Conservation (phyloP, 768 basidiomycete genomes). For the Boletus bicolor region DNA sequence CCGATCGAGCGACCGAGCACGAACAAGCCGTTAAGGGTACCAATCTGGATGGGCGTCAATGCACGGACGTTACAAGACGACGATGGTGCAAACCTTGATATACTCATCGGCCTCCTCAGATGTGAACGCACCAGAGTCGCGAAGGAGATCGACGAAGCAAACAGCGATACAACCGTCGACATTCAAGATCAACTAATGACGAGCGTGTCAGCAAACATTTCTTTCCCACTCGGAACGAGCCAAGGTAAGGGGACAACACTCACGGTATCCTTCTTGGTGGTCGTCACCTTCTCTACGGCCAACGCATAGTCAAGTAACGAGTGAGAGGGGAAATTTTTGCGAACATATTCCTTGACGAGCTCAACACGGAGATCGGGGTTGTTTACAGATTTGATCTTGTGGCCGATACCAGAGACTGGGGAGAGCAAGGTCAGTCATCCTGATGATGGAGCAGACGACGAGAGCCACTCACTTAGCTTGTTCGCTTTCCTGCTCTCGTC, state of each 20-base stretch:
- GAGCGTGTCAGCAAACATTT: neutral
- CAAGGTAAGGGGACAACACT: neutral
- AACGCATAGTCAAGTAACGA: slow-evolving; percentile 91
- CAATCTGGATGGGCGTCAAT: slow-evolving; percentile 47
- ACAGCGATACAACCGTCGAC: slow-evolving; percentile 95
- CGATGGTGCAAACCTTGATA: slow-evolving; percentile 56
- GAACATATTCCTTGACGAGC: slow-evolving; percentile 93
- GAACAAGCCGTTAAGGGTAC: slow-evolving; percentile 93
- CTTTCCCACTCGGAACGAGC: neutral
- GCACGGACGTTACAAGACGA: neutral
- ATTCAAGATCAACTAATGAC: slow-evolving; percentile 79
- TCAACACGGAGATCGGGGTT: slow-evolving; percentile 93
- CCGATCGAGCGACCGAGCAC: slow-evolving; percentile 97
- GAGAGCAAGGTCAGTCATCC: slow-evolving; percentile 5
- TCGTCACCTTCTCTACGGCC: slow-evolving; percentile 96
- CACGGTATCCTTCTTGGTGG: slow-evolving; percentile 94
- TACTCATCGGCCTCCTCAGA: slow-evolving; percentile 96
- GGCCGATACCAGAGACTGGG: slow-evolving; percentile 92
- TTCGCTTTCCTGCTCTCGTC: slow-evolving; percentile 90
- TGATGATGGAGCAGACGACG: neutral
- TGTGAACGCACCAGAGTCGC: slow-evolving; percentile 91
- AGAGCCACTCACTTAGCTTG: slow-evolving; percentile 73
- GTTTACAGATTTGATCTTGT: slow-evolving; percentile 99
- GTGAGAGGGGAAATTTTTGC: slow-evolving; percentile 94
- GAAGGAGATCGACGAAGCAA: slow-evolving; percentile 92